Percentiles rank a stretch among this genome's conserved stretches.
Conservation (phyloP, 2,329 filamentous ascomycete genomes). For the Talaromyces sp. region DNA sequence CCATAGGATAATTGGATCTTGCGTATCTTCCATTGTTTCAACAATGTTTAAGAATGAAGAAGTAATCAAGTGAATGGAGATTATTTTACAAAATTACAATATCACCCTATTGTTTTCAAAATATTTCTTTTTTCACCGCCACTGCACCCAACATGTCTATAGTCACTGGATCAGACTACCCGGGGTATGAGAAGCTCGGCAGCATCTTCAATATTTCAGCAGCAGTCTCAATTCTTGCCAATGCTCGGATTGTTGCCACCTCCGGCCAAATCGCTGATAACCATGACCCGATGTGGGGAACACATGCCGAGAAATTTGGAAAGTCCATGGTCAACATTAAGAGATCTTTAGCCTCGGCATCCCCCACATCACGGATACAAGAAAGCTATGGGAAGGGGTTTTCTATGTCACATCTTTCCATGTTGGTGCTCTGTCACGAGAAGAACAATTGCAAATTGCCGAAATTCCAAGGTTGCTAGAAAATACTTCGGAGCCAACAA, state of each 20-base stretch:
- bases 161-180: slow-evolving; percentile 3
- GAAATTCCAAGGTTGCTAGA: slow-evolving; percentile 13
- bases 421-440: slow-evolving; percentile 5
- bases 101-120: background rate
- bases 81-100: too few species aligned
- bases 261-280: slow-evolving; percentile 13
- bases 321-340: slow-evolving; percentile 13
- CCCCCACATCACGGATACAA: slow-evolving; percentile 7
- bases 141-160: background rate
- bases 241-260: slow-evolving; percentile 8
- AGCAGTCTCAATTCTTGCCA: slow-evolving; percentile 6
- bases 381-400: slow-evolving; percentile 3
- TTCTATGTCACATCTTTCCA: slow-evolving; percentile 9
- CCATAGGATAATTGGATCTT: too few species aligned
- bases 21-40: too few species aligned
- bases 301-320: slow-evolving; percentile 9
- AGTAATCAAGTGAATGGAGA: too few species aligned
- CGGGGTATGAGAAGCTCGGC: slow-evolving; percentile 3
- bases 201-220: slow-evolving; percentile 9
- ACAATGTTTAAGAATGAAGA: too few species aligned
- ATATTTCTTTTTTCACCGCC: background rate
- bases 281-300: slow-evolving; percentile 11
- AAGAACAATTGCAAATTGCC: slow-evolving; percentile 12
- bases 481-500: slow-evolving; percentile 11
- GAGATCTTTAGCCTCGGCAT: slow-evolving; percentile 6